Base-by-base conservation (phyloP, 2,329 filamentous ascomycete species). In the Fusarium pseudograminearum region DNA sequence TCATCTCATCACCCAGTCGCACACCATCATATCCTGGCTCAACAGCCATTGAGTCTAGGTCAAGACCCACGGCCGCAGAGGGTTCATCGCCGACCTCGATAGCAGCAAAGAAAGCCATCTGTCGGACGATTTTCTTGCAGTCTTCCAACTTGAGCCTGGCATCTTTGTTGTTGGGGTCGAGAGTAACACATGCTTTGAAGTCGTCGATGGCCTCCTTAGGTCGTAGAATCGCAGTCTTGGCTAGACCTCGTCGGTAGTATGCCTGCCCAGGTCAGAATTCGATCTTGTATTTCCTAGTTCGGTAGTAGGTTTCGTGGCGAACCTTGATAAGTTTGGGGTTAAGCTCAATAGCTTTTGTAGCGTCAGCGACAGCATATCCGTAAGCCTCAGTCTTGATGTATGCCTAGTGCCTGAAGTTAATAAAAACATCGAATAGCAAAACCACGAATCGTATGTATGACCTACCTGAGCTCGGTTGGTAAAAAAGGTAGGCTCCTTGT, bases 361-460 rank as follows among this genome's bases (percentile, higher is more conserved):
- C 93, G 82, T 99, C 96, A 54, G 90, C 86, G 74, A 98, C 91
- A 26, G 96, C 94, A 82, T 95, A 97, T 40, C 96, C 96, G 78
- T 94, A 98, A 22, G 95, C 90, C 81, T 99, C 96, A 40, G 95
- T 90, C 83, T 98, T 98, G 80, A 99, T 95, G 79, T 99, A 87
- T 70, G 93, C 93, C 93, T 97, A 61, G 16, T 40, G 24, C 12
- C 22, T 26, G 30, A 54, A 57, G 46, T 47, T 58, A 52, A 40
- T 30, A 55, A 42, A 41, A 14, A 20, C 42, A 77, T 87, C 65
- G 77, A 77, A 47, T 26, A 38, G 20, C 46, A 72, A 28, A 34
- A 18, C 26, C 14, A 9, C 28, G 16, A 33, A 41, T 12, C 12
- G 72, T 67, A 73, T 38, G 24, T 16, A 30, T 41, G 38, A 44